These are phyloP conservation scores for Ceratocystiopsis brevicomis DNA, from an alignment of 2,329 filamentous ascomycete species.

Conservation along the genomic window DNA sequence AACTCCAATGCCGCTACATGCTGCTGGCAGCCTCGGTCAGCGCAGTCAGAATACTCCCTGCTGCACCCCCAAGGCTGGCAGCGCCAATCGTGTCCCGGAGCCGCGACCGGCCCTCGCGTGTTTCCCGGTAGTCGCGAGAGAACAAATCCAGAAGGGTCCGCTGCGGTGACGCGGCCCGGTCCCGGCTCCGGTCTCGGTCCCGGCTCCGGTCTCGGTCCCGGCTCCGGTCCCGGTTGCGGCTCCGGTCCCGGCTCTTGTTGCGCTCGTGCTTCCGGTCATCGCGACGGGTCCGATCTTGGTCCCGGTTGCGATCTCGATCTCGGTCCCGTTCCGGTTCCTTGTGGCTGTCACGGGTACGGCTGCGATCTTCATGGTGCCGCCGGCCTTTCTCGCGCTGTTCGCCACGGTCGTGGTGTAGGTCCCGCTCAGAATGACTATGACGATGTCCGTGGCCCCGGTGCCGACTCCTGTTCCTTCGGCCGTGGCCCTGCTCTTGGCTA, in stretches of 20 bases:
- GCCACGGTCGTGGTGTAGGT: conserved; percentile 19
- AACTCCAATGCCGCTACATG: conserved; percentile 6
- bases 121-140: conserved; percentile 3
- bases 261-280: conserved; percentile 13
- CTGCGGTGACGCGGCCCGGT: background rate
- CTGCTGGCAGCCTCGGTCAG: conserved; percentile 34
- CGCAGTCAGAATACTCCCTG: conserved; percentile 37
- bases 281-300: conserved; percentile 14
- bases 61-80: conserved; percentile 41
- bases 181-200: conserved; percentile 13
- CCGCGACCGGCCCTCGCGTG: conserved; percentile 18
- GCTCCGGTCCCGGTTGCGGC: conserved; percentile 19
- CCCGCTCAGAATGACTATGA: conserved; percentile 11
- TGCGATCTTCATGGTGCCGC: conserved; percentile 15
- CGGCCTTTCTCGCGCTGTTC: too few species aligned
- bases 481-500: background rate
- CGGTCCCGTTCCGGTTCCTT: conserved; percentile 17
- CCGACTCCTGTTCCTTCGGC: conserved; percentile 5
- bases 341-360: conserved; percentile 12
- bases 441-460: conserved; percentile 9
- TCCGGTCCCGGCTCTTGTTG: conserved; percentile 25
- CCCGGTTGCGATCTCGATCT: conserved; percentile 19
- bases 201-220: conserved; percentile 13
- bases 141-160: background rate
- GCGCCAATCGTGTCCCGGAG: conserved; percentile 34